Evolutionary conservation across 164 flowering plant genomes (phyloP), one percentile per base, ranked within the genome.

Genomic region (Vitis riparia): DNA sequence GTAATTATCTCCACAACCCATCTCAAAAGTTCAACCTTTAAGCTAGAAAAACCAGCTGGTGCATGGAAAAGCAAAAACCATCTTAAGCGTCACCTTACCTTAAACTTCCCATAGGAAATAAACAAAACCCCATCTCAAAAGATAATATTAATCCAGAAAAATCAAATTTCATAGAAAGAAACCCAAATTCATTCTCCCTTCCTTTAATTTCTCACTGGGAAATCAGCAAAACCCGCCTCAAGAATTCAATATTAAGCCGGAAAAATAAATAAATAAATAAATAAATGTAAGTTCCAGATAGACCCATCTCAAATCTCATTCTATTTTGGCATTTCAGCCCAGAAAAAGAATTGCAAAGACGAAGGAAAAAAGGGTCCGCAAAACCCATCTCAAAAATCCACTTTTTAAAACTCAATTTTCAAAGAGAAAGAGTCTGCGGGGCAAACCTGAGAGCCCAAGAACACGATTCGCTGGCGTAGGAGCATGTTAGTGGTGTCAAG

Each of bases 401-500:
- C 27, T 23, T 2, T 23, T 1, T 23, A 23, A 23, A 23, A 23
- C 27, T 23, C 27, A 23, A 23, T 23, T 14, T 15, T 6, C 12
- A 53, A 50, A 50, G 49, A 52, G 47, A 68, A 47, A 60, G 49
- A n/a, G 30, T 15, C 62, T 47, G 68, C 66, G 29, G 47, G 17
- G 66, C 55, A 30, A 37, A 92, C 99, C 96, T 86, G 89, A 66
- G 91, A 78, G 16, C 97, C 97, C 78, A 94, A 72, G 75, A 92
- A 94, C 76, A 94, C 67, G 68, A 94, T 92, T 72, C 99, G 72
- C 76, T 94, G 99, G 49, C 94, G 93, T 47, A 94, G 94, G 71
- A 94, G 91, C 99, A 88, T 89, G 75, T 91, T 91, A 73, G 89
- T 85, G 65, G 89, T 75, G 62, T 94, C 97, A 7, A 94, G 87